phyloP scores from a whole-genome alignment of 768 basidiomycete species.

The Tricholoma sp. region DNA sequence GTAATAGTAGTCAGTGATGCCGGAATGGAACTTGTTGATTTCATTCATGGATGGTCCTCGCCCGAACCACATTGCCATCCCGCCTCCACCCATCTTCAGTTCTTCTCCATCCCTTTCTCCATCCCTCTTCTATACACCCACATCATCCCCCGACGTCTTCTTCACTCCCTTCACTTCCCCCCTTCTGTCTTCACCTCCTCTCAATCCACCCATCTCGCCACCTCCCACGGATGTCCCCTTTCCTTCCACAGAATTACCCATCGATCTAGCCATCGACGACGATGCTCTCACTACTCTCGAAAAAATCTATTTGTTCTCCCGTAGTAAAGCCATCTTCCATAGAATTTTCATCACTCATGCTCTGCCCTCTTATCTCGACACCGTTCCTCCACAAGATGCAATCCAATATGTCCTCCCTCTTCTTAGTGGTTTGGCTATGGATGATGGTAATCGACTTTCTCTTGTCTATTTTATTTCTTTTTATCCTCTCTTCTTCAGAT shows the following conservation, averaged over 20 bases:
- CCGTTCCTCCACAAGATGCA: constrained; percentile 81
- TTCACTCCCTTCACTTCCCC: background rate
- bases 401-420: constrained; percentile 91
- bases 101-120: no score
- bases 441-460: constrained; percentile 53
- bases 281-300: constrained; percentile 82
- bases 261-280: constrained; percentile 56
- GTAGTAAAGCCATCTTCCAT: constrained; percentile 59
- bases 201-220: constrained; percentile 16
- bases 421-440: constrained; percentile 78
- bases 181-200: constrained; percentile 29
- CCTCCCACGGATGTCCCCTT: constrained; percentile 31
- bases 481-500: constrained; percentile 39
- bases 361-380: constrained; percentile 69
- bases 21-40: no score
- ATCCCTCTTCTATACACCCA: no score
- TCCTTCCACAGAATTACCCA: constrained; percentile 30
- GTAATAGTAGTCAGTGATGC: no score
- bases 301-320: constrained; percentile 85
- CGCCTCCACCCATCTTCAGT: constrained; percentile 19
- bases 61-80: constrained; percentile 30
- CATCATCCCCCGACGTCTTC: no score
- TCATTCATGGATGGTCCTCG: background rate
- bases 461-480: constrained; percentile 3
- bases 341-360: constrained; percentile 81